Percentiles rank a stretch among this genome's conserved stretches.
Conservation (phyloP, 202 grass and related monocot species). For the Zoysia matrella region DNA sequence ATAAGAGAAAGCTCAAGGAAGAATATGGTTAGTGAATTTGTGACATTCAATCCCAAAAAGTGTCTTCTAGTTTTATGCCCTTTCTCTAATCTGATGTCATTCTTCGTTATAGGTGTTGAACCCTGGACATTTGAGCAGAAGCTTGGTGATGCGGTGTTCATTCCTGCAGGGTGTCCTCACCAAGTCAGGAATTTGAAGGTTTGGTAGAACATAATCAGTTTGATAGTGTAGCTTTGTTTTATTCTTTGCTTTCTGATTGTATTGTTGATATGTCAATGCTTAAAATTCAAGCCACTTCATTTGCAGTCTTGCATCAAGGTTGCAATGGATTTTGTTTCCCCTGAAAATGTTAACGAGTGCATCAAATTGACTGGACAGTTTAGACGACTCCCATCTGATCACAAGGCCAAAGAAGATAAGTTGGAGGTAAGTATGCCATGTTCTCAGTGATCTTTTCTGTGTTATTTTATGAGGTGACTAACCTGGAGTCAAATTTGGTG, state of each 20-base stretch:
- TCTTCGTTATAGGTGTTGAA: slow-evolving; percentile 64
- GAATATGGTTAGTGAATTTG: slow-evolving; percentile 66
- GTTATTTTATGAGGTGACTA: background rate
- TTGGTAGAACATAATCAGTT: background rate
- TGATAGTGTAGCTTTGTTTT: background rate
- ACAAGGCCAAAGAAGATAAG: slow-evolving; percentile 85
- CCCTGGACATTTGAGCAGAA: slow-evolving; percentile 89
- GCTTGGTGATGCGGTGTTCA: slow-evolving; percentile 75
- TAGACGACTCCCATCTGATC: slow-evolving; percentile 63
- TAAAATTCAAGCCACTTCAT: slow-evolving; percentile 20
- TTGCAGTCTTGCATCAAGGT: slow-evolving; percentile 90
- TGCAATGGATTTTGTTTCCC: slow-evolving; percentile 82
- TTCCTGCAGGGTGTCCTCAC: slow-evolving; percentile 88
- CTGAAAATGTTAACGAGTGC: slow-evolving; percentile 67
- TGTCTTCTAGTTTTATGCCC: background rate
- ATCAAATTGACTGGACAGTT: slow-evolving; percentile 67
- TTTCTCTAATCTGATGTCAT: background rate
- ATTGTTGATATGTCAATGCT: background rate
- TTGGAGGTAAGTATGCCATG: slow-evolving; percentile 44
- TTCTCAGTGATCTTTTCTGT: background rate
- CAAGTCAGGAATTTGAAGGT: slow-evolving; percentile 89
- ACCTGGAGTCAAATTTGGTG: background rate
- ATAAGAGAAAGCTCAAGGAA: slow-evolving; percentile 81
- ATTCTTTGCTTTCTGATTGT: background rate
- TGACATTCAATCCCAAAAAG: slow-evolving; percentile 17